Base-by-base conservation (phyloP, 1,284 basidiomycete genomes). In the Cutaneotrichosporon dermatis region DNA sequence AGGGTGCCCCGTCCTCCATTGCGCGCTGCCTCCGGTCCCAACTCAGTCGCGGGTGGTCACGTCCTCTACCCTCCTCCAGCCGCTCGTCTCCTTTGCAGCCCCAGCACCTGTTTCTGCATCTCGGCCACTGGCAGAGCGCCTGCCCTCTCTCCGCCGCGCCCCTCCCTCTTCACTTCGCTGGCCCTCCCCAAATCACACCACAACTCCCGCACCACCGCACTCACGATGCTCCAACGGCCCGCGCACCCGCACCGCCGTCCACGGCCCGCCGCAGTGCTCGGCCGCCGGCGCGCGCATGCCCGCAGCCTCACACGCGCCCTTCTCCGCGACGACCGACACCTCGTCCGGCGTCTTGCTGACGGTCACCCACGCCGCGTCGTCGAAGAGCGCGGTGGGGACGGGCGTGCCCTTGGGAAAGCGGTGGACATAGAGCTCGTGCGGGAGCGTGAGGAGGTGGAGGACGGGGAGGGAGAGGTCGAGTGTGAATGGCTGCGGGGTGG, bases 211-310 rank as follows among this genome's bases (percentile, higher is more conserved):
- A 12, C 35, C 53, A 5, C 35, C n/a, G 13, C 39, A 71, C 80
- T 62, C 62, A 86, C 85, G 80, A 60, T 87, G 86, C 68, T 85
- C 83, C 82, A 88, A 83, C 3, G 85, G 85, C 2, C 86, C 87
- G 51, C 78, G 78, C 51, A 88, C 84, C 68, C 83, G 83, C 58
- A 88, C 82, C 61, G 83, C 84, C 67, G 75, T 80, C 69, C 70
- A 72, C 4, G 67, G 66, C 5, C 67, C 66, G 12, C 65, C 61
- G 12, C 34, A 41, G 84, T 85, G 86, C 16, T 77, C 57, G 4
- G 48, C 51, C 16, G 77, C 69, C 13, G 76, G 68, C 15, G 76
- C 70, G 9, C 75, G 70, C 49, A 71, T 51, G 37, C 61, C 56
- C 2, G 55, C 44, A 9, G 43, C 51, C 2, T 16, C 50, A 4